phyloP scores from a whole-genome alignment of 1,284 basidiomycete genomes.

The Meripilus lineatus region DNA sequence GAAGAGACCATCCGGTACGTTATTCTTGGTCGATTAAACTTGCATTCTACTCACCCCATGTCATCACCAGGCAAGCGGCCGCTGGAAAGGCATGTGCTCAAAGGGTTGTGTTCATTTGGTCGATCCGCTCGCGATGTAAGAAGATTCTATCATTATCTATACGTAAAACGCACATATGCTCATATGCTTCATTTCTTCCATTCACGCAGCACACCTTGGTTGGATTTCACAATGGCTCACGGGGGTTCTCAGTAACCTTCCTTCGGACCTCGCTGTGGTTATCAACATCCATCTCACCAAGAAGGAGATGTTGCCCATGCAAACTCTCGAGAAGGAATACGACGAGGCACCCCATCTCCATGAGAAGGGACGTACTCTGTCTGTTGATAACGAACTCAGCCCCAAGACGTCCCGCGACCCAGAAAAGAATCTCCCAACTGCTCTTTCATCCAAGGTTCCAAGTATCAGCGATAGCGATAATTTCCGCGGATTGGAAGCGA shows the following conservation, averaged over 20 bases:
- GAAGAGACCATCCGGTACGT: conserved; percentile 38
- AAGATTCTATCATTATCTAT: background rate
- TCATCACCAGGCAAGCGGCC: conserved; percentile 19
- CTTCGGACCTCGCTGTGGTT: conserved; percentile 26
- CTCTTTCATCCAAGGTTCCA: too few relatives aligned
- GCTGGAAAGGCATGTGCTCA: conserved; percentile 24
- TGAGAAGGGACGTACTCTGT: too few relatives aligned
- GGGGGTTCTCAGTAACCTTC: conserved; percentile 26
- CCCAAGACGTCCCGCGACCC: conserved; percentile 15
- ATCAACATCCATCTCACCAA: conserved; percentile 36
- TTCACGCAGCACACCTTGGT: conserved; percentile 35
- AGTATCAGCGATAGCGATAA: too few relatives aligned
- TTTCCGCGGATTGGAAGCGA: too few relatives aligned
- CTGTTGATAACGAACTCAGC: too few relatives aligned
- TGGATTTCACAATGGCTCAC: conserved; percentile 35
- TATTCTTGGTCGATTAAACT: background rate
- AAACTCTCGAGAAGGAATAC: too few relatives aligned
- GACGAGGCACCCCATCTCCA: too few relatives aligned
- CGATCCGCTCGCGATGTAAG: conserved; percentile 36
- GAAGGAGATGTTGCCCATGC: conserved; percentile 4
- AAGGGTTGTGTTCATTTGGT: conserved; percentile 41
- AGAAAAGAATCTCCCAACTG: too few relatives aligned
- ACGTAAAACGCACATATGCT: background rate
- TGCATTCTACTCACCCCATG: background rate
- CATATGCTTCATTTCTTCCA: background rate